Evolutionary conservation across 2,329 filamentous ascomycete species (phyloP), one percentile per base, ranked within the genome.

Genomic region (Claviceps spartinae): DNA sequence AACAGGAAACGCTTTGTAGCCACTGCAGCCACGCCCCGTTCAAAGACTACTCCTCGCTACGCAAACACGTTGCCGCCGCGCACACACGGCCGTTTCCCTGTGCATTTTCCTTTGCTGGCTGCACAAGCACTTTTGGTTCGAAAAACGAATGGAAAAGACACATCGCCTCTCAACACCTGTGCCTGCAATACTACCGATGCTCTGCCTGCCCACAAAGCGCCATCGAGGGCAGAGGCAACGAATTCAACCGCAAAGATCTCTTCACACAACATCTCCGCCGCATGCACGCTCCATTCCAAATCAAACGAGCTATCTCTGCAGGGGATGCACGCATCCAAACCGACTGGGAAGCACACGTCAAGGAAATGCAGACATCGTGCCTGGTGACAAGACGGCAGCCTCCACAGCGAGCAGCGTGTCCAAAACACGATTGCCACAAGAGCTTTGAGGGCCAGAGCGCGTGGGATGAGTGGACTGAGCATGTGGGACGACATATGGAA

Each of bases 81-180:
- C 83, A 86, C 56, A 85, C 82, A 0, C 76, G 82, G 20, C 82
- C 83, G 0, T 97, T 96, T 60, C 81, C 83, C 0, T 98, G 91
- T 63, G 86, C 87, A 2, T 91, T 96, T 63, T 82, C 83, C 1
- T 83, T 83, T 60, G 94, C 91, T 42, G 88, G 86, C 18, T 98
- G 91, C 65, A 71, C 69, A 0, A 89, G 88, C 59, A 87, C 82
- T 0, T 96, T 97, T 65, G 83, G 84, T 1, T 91, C 87, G 16
- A 97, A 96, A 69, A 96, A 97, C 62, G 91, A 97, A 66, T 98
- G 91, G 91, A 97, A 97, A 67, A 81, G 91, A 3, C 93, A 98
- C 63, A 88, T 96, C 63, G 79, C 82, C 16, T 95, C 88, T 0
- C 88, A 96, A 60, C 93, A 98, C 68, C 77, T 98, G 22, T 83